Conservation (phyloP, 2,329 filamentous ascomycete species). For the Drechmeria coniospora region DNA sequence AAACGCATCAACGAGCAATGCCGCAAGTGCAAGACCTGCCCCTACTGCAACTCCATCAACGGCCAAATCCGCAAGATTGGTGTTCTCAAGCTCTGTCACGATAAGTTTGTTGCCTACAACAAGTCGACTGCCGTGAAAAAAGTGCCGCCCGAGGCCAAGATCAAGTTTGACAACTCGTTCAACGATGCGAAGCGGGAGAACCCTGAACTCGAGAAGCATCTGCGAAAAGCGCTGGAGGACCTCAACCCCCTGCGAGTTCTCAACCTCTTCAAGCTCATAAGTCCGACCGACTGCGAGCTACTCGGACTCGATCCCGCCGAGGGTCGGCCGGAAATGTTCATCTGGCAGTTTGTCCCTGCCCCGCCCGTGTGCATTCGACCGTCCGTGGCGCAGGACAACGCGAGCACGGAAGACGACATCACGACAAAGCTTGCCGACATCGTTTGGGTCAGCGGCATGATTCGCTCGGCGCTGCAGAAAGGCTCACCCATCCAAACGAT, state of each 20-base stretch:
- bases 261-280: slow-evolving; percentile 83
- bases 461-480: slow-evolving; percentile 67
- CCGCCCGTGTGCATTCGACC: slow-evolving; percentile 89
- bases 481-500: slow-evolving; percentile 77
- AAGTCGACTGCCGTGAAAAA: slow-evolving; percentile 80
- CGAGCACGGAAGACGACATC: slow-evolving; percentile 90
- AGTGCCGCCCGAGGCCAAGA: slow-evolving; percentile 63
- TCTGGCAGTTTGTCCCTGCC: slow-evolving; percentile 92
- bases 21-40: slow-evolving; percentile 70
- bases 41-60: slow-evolving; percentile 67
- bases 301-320: slow-evolving; percentile 77
- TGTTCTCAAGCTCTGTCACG: slow-evolving; percentile 85
- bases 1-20: slow-evolving; percentile 85
- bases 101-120: slow-evolving; percentile 81
- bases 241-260: slow-evolving; percentile 78
- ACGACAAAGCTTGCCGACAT: slow-evolving; percentile 97
- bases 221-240: slow-evolving; percentile 87
- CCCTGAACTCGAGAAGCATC: slow-evolving; percentile 74
- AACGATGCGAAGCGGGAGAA: slow-evolving; percentile 61
- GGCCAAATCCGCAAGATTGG: slow-evolving; percentile 85
- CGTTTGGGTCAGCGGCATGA: slow-evolving; percentile 77
- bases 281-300: slow-evolving; percentile 73
- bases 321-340: slow-evolving; percentile 86
- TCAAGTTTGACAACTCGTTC: slow-evolving; percentile 77
- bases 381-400: slow-evolving; percentile 82